Conservation (phyloP, 192 early-diverging fungal species). For the Glomus cerebriforme region DNA sequence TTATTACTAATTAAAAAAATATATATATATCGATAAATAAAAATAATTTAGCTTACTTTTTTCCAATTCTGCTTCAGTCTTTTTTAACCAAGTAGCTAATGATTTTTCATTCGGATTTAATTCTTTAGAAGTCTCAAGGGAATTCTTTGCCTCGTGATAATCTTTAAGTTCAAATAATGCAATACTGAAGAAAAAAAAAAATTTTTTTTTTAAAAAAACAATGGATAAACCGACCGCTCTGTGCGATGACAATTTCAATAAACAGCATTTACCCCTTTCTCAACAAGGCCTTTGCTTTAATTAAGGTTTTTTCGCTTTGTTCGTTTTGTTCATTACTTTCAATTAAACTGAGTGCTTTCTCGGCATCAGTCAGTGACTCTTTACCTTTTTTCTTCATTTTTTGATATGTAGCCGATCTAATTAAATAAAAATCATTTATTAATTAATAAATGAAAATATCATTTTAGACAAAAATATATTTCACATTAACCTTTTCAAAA, state of each 20-base stretch:
- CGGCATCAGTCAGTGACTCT: conserved; percentile 68
- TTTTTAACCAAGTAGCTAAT: conserved; percentile 53
- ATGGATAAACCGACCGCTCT: background rate
- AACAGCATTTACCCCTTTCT: conserved; percentile 53
- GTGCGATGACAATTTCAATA: background rate
- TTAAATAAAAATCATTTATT: background rate
- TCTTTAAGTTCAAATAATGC: conserved; percentile 56
- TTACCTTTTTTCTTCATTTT: conserved; percentile 60
- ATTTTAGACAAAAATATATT: background rate
- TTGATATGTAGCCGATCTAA: conserved; percentile 62
- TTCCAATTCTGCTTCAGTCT: conserved; percentile 60
- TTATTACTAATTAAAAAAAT: no score
- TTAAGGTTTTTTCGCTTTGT: conserved; percentile 42
- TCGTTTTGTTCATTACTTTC: conserved; percentile 44
- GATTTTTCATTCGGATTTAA: conserved; percentile 51
- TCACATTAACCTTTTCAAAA: conserved; percentile 58
- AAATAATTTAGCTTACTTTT: conserved; percentile 53
- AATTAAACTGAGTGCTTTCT: conserved; percentile 56
- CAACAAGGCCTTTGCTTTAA: conserved; percentile 68
- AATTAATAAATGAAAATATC: background rate
- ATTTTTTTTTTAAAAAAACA: background rate
- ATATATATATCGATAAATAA: background rate
- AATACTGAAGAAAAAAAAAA: conserved; percentile 40
- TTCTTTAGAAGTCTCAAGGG: conserved; percentile 47
- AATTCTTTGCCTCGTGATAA: conserved; percentile 62